These are phyloP conservation scores for Thymus mandschuricus DNA, from an alignment of 257 asterid species.

Conservation along the genomic window DNA sequence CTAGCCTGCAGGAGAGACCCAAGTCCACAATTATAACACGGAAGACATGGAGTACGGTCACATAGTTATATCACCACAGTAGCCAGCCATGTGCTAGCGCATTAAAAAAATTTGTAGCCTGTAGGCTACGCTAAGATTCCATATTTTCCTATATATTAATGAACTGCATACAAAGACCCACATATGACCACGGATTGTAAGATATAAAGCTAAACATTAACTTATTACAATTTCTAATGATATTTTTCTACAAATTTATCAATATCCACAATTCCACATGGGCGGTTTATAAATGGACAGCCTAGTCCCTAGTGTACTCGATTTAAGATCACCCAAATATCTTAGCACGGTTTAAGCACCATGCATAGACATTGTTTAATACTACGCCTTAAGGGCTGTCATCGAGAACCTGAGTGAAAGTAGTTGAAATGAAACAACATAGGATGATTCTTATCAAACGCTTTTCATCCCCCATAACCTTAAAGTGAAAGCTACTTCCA, in stretches of 20 bases:
- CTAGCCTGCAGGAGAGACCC: slow-evolving; percentile 62
- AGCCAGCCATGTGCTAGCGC: slow-evolving; percentile 27
- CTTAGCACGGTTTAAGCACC: slow-evolving; percentile 1
- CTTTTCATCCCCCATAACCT: neutral
- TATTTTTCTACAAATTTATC: neutral
- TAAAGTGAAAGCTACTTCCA: slow-evolving; percentile 19
- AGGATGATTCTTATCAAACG: neutral
- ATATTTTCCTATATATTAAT: slow-evolving; percentile 2
- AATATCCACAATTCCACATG: neutral
- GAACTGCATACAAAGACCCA: slow-evolving; percentile 5
- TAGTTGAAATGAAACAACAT: neutral
- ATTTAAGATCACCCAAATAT: neutral
- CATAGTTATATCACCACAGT: slow-evolving; percentile 19
- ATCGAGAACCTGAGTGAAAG: neutral
- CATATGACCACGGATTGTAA: slow-evolving; percentile 19
- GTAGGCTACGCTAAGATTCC: slow-evolving; percentile 9
- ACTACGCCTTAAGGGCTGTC: neutral
- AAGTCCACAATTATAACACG: slow-evolving; percentile 24
- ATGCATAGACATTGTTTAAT: neutral
- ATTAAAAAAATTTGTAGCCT: neutral
- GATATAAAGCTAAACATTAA: neutral
- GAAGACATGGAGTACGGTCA: slow-evolving; percentile 23
- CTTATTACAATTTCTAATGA: slow-evolving; percentile 1
- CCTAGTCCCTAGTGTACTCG: slow-evolving; percentile 1
- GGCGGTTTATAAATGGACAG: neutral